Base-by-base conservation (phyloP, 192 early-diverging fungal species). In the Backusella macrospora region DNA sequence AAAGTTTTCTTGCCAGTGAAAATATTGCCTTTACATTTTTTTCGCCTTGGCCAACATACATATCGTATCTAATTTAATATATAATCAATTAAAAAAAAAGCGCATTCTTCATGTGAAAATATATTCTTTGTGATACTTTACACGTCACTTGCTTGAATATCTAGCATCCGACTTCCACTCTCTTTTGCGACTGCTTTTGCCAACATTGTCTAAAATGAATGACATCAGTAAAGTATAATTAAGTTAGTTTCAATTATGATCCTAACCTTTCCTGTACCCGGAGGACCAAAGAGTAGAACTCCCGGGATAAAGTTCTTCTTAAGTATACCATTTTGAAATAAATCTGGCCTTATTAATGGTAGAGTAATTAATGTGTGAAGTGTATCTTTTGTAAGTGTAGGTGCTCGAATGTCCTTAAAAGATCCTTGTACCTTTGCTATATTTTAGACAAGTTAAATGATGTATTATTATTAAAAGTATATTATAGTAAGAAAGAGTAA, bases 41-140 rank as follows among this genome's bases (percentile, higher is more conserved):
- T 77, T 99, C 97, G 18, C 96, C 95, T 79, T 99, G 96, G 18
- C 97, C 97, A 23, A 97, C 92, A 79, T 95, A 96, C 86, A 93
- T 96, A 77, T 93, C 90, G 71, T 90, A 91, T 37, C 77, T 78
- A 65, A 13, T 45, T 55, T 55, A 21, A 21, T 12, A 55, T 55
- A 55, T 21, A 55, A 21, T 55, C 9, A 23, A 26, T 49, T 21
- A 29, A 63, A 26, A 26, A 44, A 69, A 40, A 38, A 10, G 8
- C 9, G 4, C 23, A 21, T 71, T 6, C 44, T 44, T 15, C 65
- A 39, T 66, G 44, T 37, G 18, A 34, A 37, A 48, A 66, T 0
- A 49, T 8, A n/a, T 26, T 14, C 23, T 48, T 64, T 34, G 40
- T 29, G 49, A 52, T 55, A 52, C 47, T 65, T 66, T 78, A 80